Conservation (phyloP, 257 asterid species). For the Euphrasia confusa region DNA sequence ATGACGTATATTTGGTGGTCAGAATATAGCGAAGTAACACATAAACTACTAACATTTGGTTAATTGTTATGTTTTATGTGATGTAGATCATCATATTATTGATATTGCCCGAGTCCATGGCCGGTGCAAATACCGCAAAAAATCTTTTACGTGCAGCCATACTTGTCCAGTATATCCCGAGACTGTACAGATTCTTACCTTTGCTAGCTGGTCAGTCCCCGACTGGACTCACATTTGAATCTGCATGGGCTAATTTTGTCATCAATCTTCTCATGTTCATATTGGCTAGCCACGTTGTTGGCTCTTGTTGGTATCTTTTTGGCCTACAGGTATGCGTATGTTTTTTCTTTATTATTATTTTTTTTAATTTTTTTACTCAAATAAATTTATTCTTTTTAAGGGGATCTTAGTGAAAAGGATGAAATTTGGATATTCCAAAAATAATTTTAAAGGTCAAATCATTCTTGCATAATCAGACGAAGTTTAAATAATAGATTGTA, state of each 20-base stretch:
- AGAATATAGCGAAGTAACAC: not conserved
- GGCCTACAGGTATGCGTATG: constrained; percentile 56
- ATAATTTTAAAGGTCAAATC: no score
- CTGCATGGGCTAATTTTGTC: constrained; percentile 81
- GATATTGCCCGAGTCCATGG: constrained; percentile 48
- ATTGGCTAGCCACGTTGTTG: constrained; percentile 77
- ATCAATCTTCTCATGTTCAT: constrained; percentile 64
- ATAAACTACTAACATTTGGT: constrained; percentile 19
- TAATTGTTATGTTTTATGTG: not conserved
- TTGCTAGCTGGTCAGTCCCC: constrained; percentile 69
- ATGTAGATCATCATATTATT: constrained; percentile 59
- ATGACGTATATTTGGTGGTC: not conserved
- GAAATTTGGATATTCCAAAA: no score
- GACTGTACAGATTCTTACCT: constrained; percentile 71
- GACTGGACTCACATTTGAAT: constrained; percentile 72
- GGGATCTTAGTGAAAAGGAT: no score
- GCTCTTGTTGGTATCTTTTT: constrained; percentile 88
- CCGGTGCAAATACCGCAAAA: constrained; percentile 64
- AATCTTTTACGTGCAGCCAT: constrained; percentile 58
- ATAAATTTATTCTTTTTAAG: not conserved
- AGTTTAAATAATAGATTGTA: no score
- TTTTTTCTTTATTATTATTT: no score
- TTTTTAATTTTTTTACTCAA: not conserved
- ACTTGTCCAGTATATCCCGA: constrained; percentile 66
- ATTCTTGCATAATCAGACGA: not conserved